A percentile compares a stretch with the other conserved stretches of the same genome.
Evolutionary conservation across 83 land plant genomes (phyloP).

Genomic region (Diphasiastrum complanatum): DNA sequence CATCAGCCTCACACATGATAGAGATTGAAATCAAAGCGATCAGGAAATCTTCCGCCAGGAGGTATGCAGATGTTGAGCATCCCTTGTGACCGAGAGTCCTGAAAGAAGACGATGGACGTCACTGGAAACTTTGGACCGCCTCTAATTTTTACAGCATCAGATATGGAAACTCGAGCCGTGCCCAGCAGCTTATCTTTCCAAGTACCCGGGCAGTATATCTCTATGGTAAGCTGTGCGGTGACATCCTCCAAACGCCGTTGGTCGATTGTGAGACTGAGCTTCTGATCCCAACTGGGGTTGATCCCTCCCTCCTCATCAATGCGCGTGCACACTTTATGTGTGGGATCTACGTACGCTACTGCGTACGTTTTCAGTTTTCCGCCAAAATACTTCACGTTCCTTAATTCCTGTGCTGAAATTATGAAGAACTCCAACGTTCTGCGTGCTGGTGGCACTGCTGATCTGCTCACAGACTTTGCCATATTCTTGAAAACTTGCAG

Average conservation of each 20-base stretch:
- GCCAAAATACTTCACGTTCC: slow-evolving; percentile 35
- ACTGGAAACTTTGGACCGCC: too few relatives aligned
- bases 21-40: too few relatives aligned
- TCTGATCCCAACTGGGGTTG: slow-evolving; percentile 43
- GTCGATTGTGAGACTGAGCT: slow-evolving; percentile 21
- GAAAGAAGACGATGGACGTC: too few relatives aligned
- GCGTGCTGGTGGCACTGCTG: too few relatives aligned
- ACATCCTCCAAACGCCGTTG: slow-evolving; percentile 11
- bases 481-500: too few relatives aligned
- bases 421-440: too few relatives aligned
- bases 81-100: too few relatives aligned
- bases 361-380: slow-evolving; percentile 37
- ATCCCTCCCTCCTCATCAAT: slow-evolving; percentile 38
- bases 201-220: slow-evolving; percentile 38
- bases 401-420: slow-evolving; percentile 43
- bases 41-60: too few relatives aligned
- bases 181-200: slow-evolving; percentile 37
- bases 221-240: slow-evolving; percentile 26
- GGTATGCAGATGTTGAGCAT: too few relatives aligned
- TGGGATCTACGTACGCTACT: slow-evolving; percentile 36
- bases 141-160: too few relatives aligned
- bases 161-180: slow-evolving; percentile 28
- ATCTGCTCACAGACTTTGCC: too few relatives aligned
- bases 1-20: too few relatives aligned
- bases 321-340: slow-evolving; percentile 23